Conservation (phyloP, 2,329 filamentous ascomycete genomes). For the Fusarium sp. region DNA sequence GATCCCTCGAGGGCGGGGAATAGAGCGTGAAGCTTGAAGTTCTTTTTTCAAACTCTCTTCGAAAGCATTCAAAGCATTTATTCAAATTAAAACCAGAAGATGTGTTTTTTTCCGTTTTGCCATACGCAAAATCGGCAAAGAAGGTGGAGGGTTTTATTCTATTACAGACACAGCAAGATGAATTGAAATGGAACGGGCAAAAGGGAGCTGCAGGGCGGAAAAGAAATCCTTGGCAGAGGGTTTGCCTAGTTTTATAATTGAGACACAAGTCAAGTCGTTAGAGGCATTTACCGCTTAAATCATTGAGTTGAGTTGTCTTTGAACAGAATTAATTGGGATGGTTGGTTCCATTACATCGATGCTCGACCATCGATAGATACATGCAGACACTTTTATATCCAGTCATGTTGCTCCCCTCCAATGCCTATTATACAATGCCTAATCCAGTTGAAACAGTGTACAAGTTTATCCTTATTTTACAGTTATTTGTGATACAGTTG, state of each 20-base stretch:
- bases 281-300: slow-evolving; percentile 22
- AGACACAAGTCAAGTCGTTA: slow-evolving; percentile 26
- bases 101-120: neutral
- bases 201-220: slow-evolving; percentile 27
- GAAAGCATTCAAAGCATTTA: slow-evolving; percentile 37
- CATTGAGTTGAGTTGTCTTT: neutral
- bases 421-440: slow-evolving; percentile 34
- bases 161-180: slow-evolving; percentile 2
- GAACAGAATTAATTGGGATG: slow-evolving; percentile 2
- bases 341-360: slow-evolving; percentile 25
- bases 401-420: slow-evolving; percentile 21
- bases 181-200: neutral
- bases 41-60: slow-evolving; percentile 16
- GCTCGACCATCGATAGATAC: slow-evolving; percentile 19
- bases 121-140: neutral
- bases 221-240: slow-evolving; percentile 30
- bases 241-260: slow-evolving; percentile 37
- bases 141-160: neutral
- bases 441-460: slow-evolving; percentile 12
- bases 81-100: slow-evolving; percentile 28
- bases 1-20: slow-evolving; percentile 1
- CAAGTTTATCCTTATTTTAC: slow-evolving; percentile 28
- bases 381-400: slow-evolving; percentile 17
- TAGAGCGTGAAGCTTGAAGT: slow-evolving; percentile 16
- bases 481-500: slow-evolving; percentile 23